Conservation (phyloP, 2,329 filamentous ascomycete species). For the Dichotomopilus funicola region DNA sequence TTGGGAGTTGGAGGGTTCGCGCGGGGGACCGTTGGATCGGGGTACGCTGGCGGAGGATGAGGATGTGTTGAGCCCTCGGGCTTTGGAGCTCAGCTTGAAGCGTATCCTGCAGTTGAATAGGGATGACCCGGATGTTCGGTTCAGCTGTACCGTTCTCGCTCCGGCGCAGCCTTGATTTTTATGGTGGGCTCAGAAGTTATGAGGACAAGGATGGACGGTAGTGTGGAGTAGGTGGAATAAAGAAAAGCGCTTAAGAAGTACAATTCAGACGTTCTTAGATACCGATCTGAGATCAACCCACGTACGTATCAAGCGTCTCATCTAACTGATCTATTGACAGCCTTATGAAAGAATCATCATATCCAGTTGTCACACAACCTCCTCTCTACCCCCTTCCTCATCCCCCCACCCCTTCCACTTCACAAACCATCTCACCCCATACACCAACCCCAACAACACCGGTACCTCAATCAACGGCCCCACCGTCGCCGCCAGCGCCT, state of each 20-base stretch:
- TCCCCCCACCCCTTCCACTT: conserved; percentile 49
- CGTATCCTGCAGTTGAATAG: conserved; percentile 36
- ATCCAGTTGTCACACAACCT: background rate
- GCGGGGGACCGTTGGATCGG: conserved; percentile 67
- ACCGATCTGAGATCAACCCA: no score
- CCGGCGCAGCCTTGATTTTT: conserved; percentile 13
- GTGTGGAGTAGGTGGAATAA: no score
- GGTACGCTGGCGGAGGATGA: conserved; percentile 48
- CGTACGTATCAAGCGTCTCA: no score
- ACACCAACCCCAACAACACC: conserved; percentile 70
- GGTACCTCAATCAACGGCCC: conserved; percentile 84
- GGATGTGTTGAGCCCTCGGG: conserved; percentile 59
- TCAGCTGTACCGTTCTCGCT: conserved; percentile 35
- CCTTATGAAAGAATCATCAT: no score
- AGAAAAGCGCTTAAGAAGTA: no score
- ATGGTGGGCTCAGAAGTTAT: background rate
- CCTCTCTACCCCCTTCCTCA: conserved; percentile 11
- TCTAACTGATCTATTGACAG: no score
- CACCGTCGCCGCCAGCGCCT: conserved; percentile 76
- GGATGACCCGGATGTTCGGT: conserved; percentile 30
- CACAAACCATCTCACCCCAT: conserved; percentile 58
- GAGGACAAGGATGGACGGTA: no score
- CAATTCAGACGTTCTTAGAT: no score
- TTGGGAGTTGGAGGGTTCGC: conserved; percentile 73
- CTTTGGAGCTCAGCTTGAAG: conserved; percentile 54